Conservation (phyloP, 1,284 basidiomycete species). For the Cerrena zonata region DNA sequence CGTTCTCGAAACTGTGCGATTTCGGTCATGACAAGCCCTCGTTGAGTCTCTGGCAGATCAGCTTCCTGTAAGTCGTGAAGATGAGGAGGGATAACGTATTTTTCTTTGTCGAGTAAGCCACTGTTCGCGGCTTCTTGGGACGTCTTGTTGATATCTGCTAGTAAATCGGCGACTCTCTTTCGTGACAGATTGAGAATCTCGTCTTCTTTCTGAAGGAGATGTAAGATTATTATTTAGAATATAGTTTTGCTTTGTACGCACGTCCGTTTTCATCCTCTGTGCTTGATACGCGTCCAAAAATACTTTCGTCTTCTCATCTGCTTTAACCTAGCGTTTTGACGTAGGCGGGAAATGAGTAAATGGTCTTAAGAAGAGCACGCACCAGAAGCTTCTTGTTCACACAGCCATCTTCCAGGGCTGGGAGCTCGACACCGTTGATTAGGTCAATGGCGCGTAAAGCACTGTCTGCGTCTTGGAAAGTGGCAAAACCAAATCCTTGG, state of each 20-base stretch:
- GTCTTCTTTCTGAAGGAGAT: constrained; percentile 67
- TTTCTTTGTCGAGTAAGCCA: constrained; percentile 67
- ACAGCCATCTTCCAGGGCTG: constrained; percentile 78
- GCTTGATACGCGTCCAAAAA: constrained; percentile 82
- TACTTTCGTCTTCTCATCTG: constrained; percentile 85
- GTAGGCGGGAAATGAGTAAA: constrained; percentile 34
- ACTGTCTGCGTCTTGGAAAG: constrained; percentile 84
- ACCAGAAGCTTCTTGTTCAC: constrained; percentile 83
- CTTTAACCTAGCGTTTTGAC: constrained; percentile 63
- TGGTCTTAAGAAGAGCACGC: constrained; percentile 34
- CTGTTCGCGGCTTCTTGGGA: constrained; percentile 64
- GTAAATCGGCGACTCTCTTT: constrained; percentile 47
- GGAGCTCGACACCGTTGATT: constrained; percentile 80
- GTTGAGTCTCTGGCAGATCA: constrained; percentile 91
- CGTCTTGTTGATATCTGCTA: constrained; percentile 55
- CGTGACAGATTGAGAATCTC: constrained; percentile 48
- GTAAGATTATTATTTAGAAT: too few species aligned
- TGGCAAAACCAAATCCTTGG: constrained; percentile 92
- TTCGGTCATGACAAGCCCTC: constrained; percentile 87
- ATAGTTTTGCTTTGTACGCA: constrained; percentile 35
- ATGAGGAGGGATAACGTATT: constrained; percentile 87
- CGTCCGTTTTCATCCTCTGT: constrained; percentile 75
- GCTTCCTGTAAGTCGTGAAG: constrained; percentile 91
- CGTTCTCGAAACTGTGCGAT: constrained; percentile 90
- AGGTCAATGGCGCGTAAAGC: constrained; percentile 77